Evolutionary conservation across 2,329 filamentous ascomycete genomes (phyloP).

Genomic region (Knufia fluminis): DNA sequence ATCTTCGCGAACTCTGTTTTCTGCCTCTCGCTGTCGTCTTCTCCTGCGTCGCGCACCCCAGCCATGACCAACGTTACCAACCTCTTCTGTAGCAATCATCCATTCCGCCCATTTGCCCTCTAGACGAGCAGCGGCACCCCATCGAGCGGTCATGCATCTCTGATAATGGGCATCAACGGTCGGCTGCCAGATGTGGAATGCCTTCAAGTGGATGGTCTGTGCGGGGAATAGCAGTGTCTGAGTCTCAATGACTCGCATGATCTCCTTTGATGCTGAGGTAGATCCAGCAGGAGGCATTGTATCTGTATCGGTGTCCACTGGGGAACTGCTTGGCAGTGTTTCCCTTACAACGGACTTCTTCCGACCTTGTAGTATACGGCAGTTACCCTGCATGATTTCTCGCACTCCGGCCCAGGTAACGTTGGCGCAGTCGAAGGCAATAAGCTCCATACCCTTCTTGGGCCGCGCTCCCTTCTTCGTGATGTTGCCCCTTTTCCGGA

Average conservation of each 20-base stretch:
- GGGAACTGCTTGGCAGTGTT: background rate
- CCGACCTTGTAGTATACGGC: slow-evolving; percentile 47
- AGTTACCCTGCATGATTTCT: slow-evolving; percentile 77
- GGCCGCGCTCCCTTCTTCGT: slow-evolving; percentile 37
- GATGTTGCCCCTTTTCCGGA: slow-evolving; percentile 55
- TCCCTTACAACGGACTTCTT: slow-evolving; percentile 17
- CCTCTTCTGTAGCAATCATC: slow-evolving; percentile 87
- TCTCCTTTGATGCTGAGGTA: slow-evolving; percentile 10
- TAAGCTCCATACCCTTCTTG: slow-evolving; percentile 59
- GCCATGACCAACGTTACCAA: slow-evolving; percentile 51
- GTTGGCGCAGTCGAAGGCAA: slow-evolving; percentile 84
- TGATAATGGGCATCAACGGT: slow-evolving; percentile 91
- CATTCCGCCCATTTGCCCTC: slow-evolving; percentile 89
- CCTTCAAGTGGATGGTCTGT: slow-evolving; percentile 78
- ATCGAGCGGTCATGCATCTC: slow-evolving; percentile 68
- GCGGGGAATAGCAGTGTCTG: slow-evolving; percentile 52
- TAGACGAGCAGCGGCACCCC: slow-evolving; percentile 63
- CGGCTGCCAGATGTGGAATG: slow-evolving; percentile 91
- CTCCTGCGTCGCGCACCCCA: slow-evolving; percentile 57
- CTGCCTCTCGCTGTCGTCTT: slow-evolving; percentile 70
- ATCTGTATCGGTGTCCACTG: slow-evolving; percentile 7
- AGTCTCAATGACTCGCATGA: slow-evolving; percentile 17
- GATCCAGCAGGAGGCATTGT: background rate
- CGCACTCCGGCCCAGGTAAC: slow-evolving; percentile 88
- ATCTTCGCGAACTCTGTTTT: slow-evolving; percentile 70